Evolutionary conservation across 371 early-diverging fungal genomes (phyloP).

Genomic region (Chytridiales sp.): DNA sequence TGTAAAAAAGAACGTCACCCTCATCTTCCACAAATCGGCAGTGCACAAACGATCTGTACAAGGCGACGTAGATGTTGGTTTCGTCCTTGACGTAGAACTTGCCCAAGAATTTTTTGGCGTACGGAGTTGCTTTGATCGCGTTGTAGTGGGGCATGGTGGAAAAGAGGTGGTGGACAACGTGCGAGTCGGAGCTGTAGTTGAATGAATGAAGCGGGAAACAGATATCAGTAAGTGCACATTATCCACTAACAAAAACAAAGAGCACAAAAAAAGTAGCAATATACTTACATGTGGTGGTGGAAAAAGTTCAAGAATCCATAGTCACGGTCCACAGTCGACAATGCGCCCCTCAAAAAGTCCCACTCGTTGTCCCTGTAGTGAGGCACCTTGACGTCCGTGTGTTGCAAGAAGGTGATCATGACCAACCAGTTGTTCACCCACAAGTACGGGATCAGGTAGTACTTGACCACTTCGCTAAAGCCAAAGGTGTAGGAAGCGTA

Average conservation of each 20-base stretch:
- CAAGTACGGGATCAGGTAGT: constrained; percentile 81
- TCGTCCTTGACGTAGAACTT: constrained; percentile 66
- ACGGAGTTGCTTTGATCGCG: constrained; percentile 75
- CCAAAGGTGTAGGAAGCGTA: constrained; percentile 58
- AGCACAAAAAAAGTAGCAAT: background rate
- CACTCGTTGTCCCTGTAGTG: constrained; percentile 77
- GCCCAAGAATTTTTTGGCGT: constrained; percentile 72
- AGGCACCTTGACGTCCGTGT: constrained; percentile 78
- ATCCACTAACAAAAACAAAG: constrained; percentile 3
- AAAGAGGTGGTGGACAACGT: constrained; percentile 87
- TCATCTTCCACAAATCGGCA: constrained; percentile 84
- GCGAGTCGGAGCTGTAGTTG: constrained; percentile 65
- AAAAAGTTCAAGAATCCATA: constrained; percentile 79
- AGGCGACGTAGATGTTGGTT: constrained; percentile 60
- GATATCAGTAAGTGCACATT: no score
- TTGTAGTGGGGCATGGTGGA: constrained; percentile 91
- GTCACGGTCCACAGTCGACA: constrained; percentile 80
- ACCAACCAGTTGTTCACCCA: constrained; percentile 80
- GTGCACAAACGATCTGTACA: constrained; percentile 61
- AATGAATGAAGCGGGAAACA: no score
- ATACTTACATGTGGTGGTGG: constrained; percentile 68
- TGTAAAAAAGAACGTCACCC: constrained; percentile 47
- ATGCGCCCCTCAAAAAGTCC: constrained; percentile 80
- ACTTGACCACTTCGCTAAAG: constrained; percentile 62
- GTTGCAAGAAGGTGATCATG: constrained; percentile 85